phyloP scores from a whole-genome alignment of 805 yeast species.

The Saccharomycopsis sp. region DNA sequence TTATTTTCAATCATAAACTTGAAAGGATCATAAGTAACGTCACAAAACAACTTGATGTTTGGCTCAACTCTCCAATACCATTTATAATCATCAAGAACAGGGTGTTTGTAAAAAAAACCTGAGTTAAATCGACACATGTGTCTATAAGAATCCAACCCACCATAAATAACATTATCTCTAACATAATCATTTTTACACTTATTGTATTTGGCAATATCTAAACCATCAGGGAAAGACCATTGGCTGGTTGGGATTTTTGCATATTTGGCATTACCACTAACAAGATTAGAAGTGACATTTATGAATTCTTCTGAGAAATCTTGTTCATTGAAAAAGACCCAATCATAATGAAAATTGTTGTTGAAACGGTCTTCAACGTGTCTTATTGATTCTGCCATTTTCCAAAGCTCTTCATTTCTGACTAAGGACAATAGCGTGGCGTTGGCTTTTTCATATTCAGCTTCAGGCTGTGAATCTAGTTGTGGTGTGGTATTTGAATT shows the following conservation, averaged over 20 bases:
- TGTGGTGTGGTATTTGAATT: not conserved
- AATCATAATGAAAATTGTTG: slow-evolving; percentile 68
- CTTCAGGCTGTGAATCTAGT: not conserved
- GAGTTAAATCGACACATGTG: slow-evolving; percentile 68
- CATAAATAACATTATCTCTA: slow-evolving; percentile 29
- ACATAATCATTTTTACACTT: slow-evolving; percentile 21
- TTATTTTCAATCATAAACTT: slow-evolving; percentile 30
- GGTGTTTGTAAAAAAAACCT: slow-evolving; percentile 45
- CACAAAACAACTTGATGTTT: slow-evolving; percentile 43
- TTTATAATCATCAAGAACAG: slow-evolving; percentile 34
- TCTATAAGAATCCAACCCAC: slow-evolving; percentile 39
- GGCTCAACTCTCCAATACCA: slow-evolving; percentile 58
- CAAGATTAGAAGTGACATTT: slow-evolving; percentile 21
- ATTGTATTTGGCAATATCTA: slow-evolving; percentile 27
- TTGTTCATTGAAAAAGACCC: slow-evolving; percentile 61
- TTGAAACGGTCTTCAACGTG: slow-evolving; percentile 86
- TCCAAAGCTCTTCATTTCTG: slow-evolving; percentile 61
- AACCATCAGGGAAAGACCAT: slow-evolving; percentile 37
- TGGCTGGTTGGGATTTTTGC: slow-evolving; percentile 33
- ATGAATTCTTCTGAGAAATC: slow-evolving; percentile 33
- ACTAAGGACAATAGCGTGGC: slow-evolving; percentile 78
- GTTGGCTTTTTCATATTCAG: slow-evolving; percentile 34
- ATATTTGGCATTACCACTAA: slow-evolving; percentile 34
- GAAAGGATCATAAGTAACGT: slow-evolving; percentile 47
- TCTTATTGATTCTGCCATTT: slow-evolving; percentile 52